Percentiles rank a stretch among this genome's conserved stretches.
phyloP scores from a whole-genome alignment of 2,329 filamentous ascomycete genomes.

The Pseudodiploospora longispora region DNA sequence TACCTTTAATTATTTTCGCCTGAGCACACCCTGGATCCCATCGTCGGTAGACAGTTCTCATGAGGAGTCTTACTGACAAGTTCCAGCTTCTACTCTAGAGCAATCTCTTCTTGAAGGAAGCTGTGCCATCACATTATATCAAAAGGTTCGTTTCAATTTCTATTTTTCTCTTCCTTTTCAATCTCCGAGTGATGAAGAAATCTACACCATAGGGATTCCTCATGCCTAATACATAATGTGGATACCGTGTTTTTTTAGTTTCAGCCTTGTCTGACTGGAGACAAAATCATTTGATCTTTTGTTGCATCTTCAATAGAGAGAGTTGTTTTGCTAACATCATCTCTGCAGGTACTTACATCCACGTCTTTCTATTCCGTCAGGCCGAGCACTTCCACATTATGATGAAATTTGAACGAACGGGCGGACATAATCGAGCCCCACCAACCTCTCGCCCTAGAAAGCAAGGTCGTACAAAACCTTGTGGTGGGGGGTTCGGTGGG shows the following conservation, averaged over 20 bases:
- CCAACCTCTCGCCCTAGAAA: constrained; percentile 38
- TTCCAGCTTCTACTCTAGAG: constrained; percentile 1
- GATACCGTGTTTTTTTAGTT: constrained; percentile 52
- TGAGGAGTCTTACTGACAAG: constrained; percentile 11
- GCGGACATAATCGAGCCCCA: constrained; percentile 57
- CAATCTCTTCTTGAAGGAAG: no score
- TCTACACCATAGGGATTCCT: constrained; percentile 59
- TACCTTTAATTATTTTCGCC: constrained; percentile 42
- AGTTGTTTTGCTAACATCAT: constrained; percentile 28
- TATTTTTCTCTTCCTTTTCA: constrained; percentile 5
- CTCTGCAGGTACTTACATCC: constrained; percentile 33
- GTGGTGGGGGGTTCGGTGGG: constrained; percentile 41
- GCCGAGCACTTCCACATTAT: constrained; percentile 28
- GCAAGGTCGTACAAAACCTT: constrained; percentile 54
- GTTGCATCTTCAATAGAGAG: constrained; percentile 10
- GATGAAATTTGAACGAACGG: constrained; percentile 63
- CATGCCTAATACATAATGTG: constrained; percentile 59
- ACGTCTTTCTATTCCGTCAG: background rate
- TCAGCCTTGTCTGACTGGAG: constrained; percentile 61
- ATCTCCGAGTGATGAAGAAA: constrained; percentile 50
- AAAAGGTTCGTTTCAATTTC: constrained; percentile 39
- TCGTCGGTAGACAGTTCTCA: background rate
- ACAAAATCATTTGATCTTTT: constrained; percentile 14
- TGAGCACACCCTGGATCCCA: constrained; percentile 36
- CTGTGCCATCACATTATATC: constrained; percentile 2